Evolutionary conservation across 306 rosid species (phyloP), one percentile per base, ranked within the genome.

Genomic region (Crataegus laevigata): DNA sequence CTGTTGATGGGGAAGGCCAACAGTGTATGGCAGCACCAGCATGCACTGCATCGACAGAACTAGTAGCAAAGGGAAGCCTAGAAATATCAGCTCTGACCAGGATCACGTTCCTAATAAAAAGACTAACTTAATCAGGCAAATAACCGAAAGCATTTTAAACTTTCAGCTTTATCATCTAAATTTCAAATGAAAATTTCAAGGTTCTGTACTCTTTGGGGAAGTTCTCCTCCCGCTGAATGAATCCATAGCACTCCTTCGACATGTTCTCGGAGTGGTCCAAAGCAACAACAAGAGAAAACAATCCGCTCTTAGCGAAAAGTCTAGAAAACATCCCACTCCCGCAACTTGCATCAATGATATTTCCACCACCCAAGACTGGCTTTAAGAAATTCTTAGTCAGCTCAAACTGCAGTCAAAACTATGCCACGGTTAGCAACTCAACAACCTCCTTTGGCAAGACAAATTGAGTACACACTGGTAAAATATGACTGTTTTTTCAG

Each of bases 1-100:
- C 98, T 26, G 90, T 73, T 69, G 82, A 87, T 63, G 97, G 97
- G 77, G 97, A 91, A 82, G 97, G 98, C 98, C 98, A 90, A 78
- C 98, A 94, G 68, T 94, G 97, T 57, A 94, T 36, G 80, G 97
- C 98, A 57, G 98, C 97, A 54, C 98, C 98, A 50, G 97, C 96
- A 76, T 91, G 98, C 82, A 94, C 88, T 24, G 96, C 96, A 79
- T 94, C 97, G 54, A 94, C 54, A 75, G 97, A 94, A 82, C 89
- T 81, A 64, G 98, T 87, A 75, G 83, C 91, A 75, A 94, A 94
- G 22, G 98, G 98, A 75, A 91, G 97, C 83, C 97, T 87, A 62
- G 97, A 79, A 52, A 94, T 91, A 80, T 94, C 97, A 73, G 98
- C 98, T 80, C 96, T 90, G 72, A 94, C 91, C 86, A 94, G 85